phyloP scores from a whole-genome alignment of 2,329 filamentous ascomycete genomes.

The Amesomyces nigricolor region DNA sequence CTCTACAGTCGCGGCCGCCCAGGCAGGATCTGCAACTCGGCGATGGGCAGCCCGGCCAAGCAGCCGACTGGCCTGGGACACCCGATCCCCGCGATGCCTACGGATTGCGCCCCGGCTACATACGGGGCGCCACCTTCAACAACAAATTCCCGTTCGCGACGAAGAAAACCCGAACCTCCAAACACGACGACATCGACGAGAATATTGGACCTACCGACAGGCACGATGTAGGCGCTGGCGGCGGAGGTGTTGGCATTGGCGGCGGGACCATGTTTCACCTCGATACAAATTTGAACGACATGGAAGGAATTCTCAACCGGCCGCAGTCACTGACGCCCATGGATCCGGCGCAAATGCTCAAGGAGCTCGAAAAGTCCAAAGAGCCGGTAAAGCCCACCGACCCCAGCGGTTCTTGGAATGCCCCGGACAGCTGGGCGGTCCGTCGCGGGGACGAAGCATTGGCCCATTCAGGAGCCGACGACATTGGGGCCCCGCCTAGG shows the following conservation, averaged over 20 bases:
- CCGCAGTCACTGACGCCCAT: conserved; percentile 67
- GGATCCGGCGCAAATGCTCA: conserved; percentile 46
- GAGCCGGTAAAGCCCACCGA: conserved; percentile 18
- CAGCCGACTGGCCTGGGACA: conserved; percentile 25
- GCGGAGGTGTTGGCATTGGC: conserved; percentile 15
- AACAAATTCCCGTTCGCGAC: conserved; percentile 56
- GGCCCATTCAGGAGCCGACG: conserved; percentile 58
- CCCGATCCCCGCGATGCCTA: conserved; percentile 31
- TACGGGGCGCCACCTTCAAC: conserved; percentile 49
- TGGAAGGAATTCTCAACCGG: conserved; percentile 82
- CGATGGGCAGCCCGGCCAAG: conserved; percentile 26
- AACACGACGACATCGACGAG: conserved; percentile 51
- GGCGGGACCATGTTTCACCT: conserved; percentile 65
- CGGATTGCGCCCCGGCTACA: conserved; percentile 15
- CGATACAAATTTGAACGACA: conserved; percentile 82
- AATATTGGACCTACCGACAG: conserved; percentile 56
- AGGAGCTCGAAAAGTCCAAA: conserved; percentile 40
- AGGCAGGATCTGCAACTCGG: conserved; percentile 41
- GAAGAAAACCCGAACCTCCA: conserved; percentile 47
- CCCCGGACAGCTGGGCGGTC: conserved; percentile 95
- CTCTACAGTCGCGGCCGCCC: conserved; percentile 47
- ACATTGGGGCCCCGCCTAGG: conserved; percentile 59
- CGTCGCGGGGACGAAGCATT: conserved; percentile 64
- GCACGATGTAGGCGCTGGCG: conserved; percentile 21
- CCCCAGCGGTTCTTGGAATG: conserved; percentile 68